A percentile compares a stretch with the other conserved stretches of the same genome.
phyloP scores from a whole-genome alignment of 768 basidiomycete genomes.

The Mycena pura region DNA sequence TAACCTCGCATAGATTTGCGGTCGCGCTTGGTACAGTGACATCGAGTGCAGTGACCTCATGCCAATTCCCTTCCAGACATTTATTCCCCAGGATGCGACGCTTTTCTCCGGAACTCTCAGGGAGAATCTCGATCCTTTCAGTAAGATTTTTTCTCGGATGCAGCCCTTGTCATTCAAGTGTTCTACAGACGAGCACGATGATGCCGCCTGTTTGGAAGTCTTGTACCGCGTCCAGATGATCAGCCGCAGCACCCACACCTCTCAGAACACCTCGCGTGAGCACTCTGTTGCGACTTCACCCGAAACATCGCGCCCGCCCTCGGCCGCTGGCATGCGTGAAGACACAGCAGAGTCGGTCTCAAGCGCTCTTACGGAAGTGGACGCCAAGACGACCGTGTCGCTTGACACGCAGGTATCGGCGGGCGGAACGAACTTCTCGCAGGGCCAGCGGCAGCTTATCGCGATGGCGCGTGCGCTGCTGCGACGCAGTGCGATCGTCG shows the following conservation, averaged over 20 bases:
- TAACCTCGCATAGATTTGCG: slow-evolving; percentile 14
- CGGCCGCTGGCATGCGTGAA: slow-evolving; percentile 45
- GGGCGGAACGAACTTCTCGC: slow-evolving; percentile 90
- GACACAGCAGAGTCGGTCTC: slow-evolving; percentile 47
- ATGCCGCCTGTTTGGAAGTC: slow-evolving; percentile 81
- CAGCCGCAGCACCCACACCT: slow-evolving; percentile 52
- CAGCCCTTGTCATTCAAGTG: not conserved
- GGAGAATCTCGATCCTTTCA: slow-evolving; percentile 26
- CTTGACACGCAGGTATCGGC: slow-evolving; percentile 83
- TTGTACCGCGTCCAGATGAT: slow-evolving; percentile 84
- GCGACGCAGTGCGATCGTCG: slow-evolving; percentile 72
- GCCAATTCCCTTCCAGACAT: slow-evolving; percentile 36
- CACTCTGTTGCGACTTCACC: slow-evolving; percentile 56
- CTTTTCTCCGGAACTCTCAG: slow-evolving; percentile 64
- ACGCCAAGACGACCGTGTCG: slow-evolving; percentile 61
- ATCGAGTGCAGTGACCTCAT: too few species aligned
- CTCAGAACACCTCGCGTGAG: slow-evolving; percentile 56
- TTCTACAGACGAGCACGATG: slow-evolving; percentile 63
- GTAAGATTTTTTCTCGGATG: not conserved
- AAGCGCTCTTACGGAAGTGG: slow-evolving; percentile 59
- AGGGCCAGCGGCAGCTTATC: slow-evolving; percentile 89
- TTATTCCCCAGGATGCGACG: slow-evolving; percentile 61
- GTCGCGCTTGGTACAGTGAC: slow-evolving; percentile 8
- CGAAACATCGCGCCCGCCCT: slow-evolving; percentile 49
- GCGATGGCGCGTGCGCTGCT: slow-evolving; percentile 86